Evolutionary conservation across 2,329 filamentous ascomycete genomes (phyloP).

Genomic region (Ophiosphaerella korrae): DNA sequence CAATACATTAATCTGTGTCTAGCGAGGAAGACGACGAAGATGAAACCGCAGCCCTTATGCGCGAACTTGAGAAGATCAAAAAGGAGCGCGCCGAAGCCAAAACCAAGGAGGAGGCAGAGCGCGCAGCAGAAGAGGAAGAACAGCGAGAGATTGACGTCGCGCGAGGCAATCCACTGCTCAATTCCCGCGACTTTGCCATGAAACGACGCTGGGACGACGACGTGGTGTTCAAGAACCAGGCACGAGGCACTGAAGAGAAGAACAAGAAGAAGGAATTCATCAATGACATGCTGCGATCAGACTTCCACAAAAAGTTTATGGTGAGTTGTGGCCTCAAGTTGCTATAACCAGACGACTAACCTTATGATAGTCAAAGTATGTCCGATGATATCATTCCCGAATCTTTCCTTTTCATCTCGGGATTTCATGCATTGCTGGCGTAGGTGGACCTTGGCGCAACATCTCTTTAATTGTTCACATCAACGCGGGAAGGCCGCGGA

Average conservation of each 20-base stretch:
- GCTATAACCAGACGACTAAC: conserved; percentile 12
- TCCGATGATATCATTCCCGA: conserved; percentile 37
- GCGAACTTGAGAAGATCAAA: conserved; percentile 93
- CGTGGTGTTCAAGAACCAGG: conserved; percentile 99
- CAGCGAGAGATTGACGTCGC: conserved; percentile 87
- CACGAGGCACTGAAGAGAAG: conserved; percentile 89
- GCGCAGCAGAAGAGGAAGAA: conserved; percentile 79
- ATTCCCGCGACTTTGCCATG: conserved; percentile 84
- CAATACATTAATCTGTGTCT: conserved; percentile 16
- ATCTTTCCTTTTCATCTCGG: conserved; percentile 7
- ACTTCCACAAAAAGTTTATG: conserved; percentile 99
- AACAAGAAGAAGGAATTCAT: conserved; percentile 95
- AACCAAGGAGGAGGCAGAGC: conserved; percentile 81
- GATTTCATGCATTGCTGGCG: conserved; percentile 29
- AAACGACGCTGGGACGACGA: conserved; percentile 97
- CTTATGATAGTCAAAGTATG: conserved; percentile 40
- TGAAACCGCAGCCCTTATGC: conserved; percentile 84
- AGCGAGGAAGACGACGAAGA: conserved; percentile 67
- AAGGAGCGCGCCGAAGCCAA: conserved; percentile 80
- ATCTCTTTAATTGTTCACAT: conserved; percentile 13
- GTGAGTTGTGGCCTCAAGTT: conserved; percentile 46
- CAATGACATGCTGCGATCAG: conserved; percentile 90
- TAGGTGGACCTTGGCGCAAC: conserved; percentile 23
- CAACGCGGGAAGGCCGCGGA: conserved; percentile 18
- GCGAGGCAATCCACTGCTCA: conserved; percentile 87